These are phyloP conservation scores for Pachysandra terminalis DNA, from an alignment of 164 flowering plant genomes.

Conservation along the genomic window DNA sequence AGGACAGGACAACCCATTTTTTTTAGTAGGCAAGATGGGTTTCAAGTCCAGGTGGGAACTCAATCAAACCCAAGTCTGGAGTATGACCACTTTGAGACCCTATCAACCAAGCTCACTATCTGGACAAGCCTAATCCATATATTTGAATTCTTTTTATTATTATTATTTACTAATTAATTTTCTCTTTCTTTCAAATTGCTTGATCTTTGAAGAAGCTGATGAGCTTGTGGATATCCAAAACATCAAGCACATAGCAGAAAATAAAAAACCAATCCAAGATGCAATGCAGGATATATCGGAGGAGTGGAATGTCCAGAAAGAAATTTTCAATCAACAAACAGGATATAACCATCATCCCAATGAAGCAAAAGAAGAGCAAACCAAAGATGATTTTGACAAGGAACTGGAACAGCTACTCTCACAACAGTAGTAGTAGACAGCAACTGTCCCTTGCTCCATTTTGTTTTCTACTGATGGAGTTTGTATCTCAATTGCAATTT, in stretches of 20 bases:
- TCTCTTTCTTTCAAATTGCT: neutral
- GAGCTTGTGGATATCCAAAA: constrained; percentile 47
- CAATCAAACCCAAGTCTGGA: no score
- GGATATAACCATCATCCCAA: constrained; percentile 19
- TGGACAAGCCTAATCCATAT: neutral
- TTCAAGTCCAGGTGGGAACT: no score
- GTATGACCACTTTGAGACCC: no score
- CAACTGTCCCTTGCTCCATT: no score
- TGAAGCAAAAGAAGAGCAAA: constrained; percentile 16
- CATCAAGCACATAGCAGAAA: constrained; percentile 62
- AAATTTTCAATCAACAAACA: constrained; percentile 41
- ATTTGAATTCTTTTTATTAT: neutral
- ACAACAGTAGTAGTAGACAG: neutral
- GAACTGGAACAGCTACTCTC: constrained; percentile 31
- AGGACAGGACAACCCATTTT: no score
- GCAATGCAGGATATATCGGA: constrained; percentile 36
- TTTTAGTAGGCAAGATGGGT: no score
- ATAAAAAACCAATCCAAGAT: constrained; percentile 43
- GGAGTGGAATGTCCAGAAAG: constrained; percentile 56
- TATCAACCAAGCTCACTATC: no score
- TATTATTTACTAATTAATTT: neutral
- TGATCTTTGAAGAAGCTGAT: constrained; percentile 47
- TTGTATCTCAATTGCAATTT: no score
- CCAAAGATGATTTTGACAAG: constrained; percentile 23
- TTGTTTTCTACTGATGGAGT: no score